A percentile compares a stretch with the other conserved stretches of the same genome.
Conservation (phyloP, 1,139 yeast genomes). For the Yamadazyma pseudoaaseri region DNA sequence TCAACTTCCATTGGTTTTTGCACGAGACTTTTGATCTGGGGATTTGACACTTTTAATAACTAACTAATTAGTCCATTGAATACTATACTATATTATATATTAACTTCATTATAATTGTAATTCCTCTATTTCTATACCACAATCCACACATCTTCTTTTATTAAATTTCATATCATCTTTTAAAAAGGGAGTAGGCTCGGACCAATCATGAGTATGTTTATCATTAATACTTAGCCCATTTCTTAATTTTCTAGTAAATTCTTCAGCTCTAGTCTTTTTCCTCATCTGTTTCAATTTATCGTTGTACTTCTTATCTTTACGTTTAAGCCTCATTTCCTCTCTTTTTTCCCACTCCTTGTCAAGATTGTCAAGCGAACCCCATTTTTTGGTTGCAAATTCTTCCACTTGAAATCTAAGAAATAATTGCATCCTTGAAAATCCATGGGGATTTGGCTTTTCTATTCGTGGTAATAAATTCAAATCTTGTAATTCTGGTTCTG, state of each 20-base stretch:
- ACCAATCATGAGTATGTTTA: slow-evolving; percentile 79
- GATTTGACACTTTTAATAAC: too few species aligned
- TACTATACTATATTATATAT: too few species aligned
- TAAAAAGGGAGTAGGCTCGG: slow-evolving; percentile 46
- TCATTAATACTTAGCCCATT: slow-evolving; percentile 52
- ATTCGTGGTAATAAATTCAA: slow-evolving; percentile 63
- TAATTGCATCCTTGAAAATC: slow-evolving; percentile 90
- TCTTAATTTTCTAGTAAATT: slow-evolving; percentile 68
- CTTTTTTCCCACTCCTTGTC: slow-evolving; percentile 92
- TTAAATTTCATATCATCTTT: slow-evolving; percentile 45
- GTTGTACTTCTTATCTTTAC: slow-evolving; percentile 79
- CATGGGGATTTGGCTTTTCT: slow-evolving; percentile 94
- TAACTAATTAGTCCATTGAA: too few species aligned
- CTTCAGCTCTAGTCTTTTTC: slow-evolving; percentile 88
- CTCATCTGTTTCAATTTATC: slow-evolving; percentile 81
- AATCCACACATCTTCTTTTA: slow-evolving; percentile 66
- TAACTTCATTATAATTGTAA: slow-evolving; percentile 9
- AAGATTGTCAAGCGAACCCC: slow-evolving; percentile 89
- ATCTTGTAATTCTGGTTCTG: slow-evolving; percentile 90
- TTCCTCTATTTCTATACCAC: slow-evolving; percentile 88
- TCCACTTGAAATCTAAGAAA: slow-evolving; percentile 89
- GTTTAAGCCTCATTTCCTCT: slow-evolving; percentile 64
- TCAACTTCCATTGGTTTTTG: slow-evolving; percentile 30
- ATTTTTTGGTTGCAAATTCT: slow-evolving; percentile 85
- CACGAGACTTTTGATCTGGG: too few species aligned